phyloP scores from a whole-genome alignment of 2,329 filamentous ascomycete species.

The Penicillium rolfsii region DNA sequence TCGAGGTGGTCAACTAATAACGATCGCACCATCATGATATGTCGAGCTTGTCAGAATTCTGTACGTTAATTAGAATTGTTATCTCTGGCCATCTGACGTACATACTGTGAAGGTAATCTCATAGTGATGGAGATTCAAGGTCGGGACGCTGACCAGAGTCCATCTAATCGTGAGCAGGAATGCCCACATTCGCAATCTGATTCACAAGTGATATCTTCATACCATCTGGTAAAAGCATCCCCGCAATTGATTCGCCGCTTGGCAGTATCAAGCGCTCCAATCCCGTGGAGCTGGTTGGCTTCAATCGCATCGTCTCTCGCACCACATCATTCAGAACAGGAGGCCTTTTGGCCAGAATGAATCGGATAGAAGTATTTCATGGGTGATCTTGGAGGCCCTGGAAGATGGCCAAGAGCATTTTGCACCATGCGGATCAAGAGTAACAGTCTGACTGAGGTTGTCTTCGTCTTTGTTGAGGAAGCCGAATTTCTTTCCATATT shows the following conservation, averaged over 20 bases:
- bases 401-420: not conserved
- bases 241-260: slow-evolving; percentile 7
- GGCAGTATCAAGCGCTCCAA: slow-evolving; percentile 13
- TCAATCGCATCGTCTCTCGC: slow-evolving; percentile 15
- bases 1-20: not conserved
- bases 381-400: not conserved
- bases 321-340: slow-evolving; percentile 16
- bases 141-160: slow-evolving; percentile 15
- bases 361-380: not conserved
- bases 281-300: slow-evolving; percentile 14
- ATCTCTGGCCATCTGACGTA: not conserved
- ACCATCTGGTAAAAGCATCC: slow-evolving; percentile 9
- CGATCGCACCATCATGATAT: not conserved
- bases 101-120: not conserved
- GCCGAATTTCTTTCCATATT: slow-evolving; percentile 17
- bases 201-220: not conserved
- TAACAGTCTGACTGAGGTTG: not conserved
- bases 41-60: not conserved
- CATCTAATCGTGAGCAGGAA: not conserved
- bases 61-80: too few species aligned
- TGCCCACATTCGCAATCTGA: not conserved
- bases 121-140: slow-evolving; percentile 8
- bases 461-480: not conserved
- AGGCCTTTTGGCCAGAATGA: not conserved
- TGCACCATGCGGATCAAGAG: not conserved